Evolutionary conservation across 148 eudicot genomes (phyloP).

Genomic region (Limonium bicolor): DNA sequence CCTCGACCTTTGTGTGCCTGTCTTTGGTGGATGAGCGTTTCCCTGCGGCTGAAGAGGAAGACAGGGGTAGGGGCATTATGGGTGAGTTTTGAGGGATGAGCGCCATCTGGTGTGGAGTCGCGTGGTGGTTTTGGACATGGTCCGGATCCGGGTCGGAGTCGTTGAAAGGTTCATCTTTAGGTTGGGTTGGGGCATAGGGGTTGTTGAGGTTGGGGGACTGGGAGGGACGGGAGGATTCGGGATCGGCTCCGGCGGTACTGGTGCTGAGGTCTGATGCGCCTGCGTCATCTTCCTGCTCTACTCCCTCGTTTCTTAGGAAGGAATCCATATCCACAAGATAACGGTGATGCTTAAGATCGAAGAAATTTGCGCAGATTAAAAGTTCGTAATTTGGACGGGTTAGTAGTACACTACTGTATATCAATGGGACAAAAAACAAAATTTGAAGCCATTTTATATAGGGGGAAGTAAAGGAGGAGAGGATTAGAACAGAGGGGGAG

Average conservation of each 20-base stretch:
- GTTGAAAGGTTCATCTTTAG: conserved; percentile 9
- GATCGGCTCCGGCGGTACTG: conserved; percentile 9
- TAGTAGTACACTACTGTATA: too few relatives aligned
- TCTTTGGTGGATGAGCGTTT: conserved; percentile 18
- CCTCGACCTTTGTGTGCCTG: conserved; percentile 32
- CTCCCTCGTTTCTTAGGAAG: too few relatives aligned
- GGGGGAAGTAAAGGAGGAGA: background rate
- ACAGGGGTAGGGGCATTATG: background rate
- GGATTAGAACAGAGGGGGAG: background rate
- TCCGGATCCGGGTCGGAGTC: conserved; percentile 8
- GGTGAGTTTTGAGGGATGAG: background rate
- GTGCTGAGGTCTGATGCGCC: conserved; percentile 13
- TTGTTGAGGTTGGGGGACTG: too few relatives aligned
- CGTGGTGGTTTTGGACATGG: background rate
- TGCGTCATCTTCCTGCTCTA: conserved; percentile 10
- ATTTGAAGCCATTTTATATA: conserved; percentile 1
- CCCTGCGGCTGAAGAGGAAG: background rate
- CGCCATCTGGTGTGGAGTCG: background rate
- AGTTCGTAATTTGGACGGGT: too few relatives aligned
- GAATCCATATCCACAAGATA: too few relatives aligned
- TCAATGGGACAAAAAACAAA: conserved; percentile 3
- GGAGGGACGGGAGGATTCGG: conserved; percentile 1
- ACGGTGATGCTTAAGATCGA: too few relatives aligned
- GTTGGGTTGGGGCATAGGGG: conserved; percentile 1
- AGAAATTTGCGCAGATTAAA: too few relatives aligned